Evolutionary conservation across 805 yeast genomes (phyloP).

Genomic region (Starmerella sirachaensis): DNA sequence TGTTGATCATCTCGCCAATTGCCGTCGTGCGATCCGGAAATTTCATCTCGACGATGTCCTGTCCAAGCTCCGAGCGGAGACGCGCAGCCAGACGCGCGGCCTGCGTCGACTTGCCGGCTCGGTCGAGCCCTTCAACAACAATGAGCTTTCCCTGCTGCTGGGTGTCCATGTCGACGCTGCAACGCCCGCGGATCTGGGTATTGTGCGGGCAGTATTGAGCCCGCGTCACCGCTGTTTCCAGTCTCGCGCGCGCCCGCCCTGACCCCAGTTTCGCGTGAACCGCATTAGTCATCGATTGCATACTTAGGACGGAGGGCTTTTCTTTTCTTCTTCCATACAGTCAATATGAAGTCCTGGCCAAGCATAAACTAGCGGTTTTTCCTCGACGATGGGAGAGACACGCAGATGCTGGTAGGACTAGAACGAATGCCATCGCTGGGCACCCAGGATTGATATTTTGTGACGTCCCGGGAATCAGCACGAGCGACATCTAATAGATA

Average conservation of each 20-base stretch:
- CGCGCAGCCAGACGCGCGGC: slow-evolving; percentile 33
- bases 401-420: slow-evolving; percentile 14
- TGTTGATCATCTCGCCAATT: slow-evolving; percentile 67
- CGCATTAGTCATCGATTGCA: too few species aligned
- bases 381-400: background rate
- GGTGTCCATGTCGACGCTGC: background rate
- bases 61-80: slow-evolving; percentile 23
- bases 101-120: slow-evolving; percentile 93
- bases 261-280: too few species aligned
- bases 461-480: slow-evolving; percentile 30
- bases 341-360: too few species aligned
- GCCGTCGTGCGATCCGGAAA: slow-evolving; percentile 82
- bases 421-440: slow-evolving; percentile 27
- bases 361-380: background rate
- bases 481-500: slow-evolving; percentile 22
- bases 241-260: too few species aligned
- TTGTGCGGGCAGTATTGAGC: too few species aligned
- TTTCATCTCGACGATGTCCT: slow-evolving; percentile 43
- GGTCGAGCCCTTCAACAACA: slow-evolving; percentile 81
- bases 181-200: background rate
- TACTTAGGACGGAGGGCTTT: too few species aligned
- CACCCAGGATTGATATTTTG: slow-evolving; percentile 25
- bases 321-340: slow-evolving; percentile 15
- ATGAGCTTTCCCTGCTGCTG: slow-evolving; percentile 55
- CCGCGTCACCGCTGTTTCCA: too few species aligned